Percentiles rank a stretch among this genome's conserved stretches.
These are phyloP conservation scores for Delonix regia DNA, from an alignment of 306 rosid species.

Conservation along the genomic window DNA sequence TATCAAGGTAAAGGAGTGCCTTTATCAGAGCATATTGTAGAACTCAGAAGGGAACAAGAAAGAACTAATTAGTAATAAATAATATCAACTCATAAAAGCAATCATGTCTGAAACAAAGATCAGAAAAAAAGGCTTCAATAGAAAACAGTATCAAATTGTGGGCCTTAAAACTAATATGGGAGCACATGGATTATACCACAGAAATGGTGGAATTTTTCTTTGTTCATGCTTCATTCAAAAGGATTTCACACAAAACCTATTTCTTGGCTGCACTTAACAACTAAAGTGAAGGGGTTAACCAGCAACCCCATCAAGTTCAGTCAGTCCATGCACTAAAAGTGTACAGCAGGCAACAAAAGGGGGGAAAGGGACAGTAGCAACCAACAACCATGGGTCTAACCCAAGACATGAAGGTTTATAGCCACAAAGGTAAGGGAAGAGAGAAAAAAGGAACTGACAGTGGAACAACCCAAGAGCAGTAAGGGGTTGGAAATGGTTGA, in stretches of 20 bases:
- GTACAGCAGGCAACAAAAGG: no score
- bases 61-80: slow-evolving; percentile 9
- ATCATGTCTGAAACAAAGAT: slow-evolving; percentile 27
- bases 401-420: no score
- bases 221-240: slow-evolving; percentile 7
- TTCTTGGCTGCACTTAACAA: background rate
- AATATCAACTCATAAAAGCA: slow-evolving; percentile 15
- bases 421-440: no score
- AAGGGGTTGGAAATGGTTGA: no score
- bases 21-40: slow-evolving; percentile 25
- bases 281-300: no score
- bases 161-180: slow-evolving; percentile 18
- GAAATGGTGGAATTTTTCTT: background rate
- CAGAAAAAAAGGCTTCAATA: slow-evolving; percentile 9
- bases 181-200: background rate
- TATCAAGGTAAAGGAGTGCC: slow-evolving; percentile 26
- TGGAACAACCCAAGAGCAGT: no score
- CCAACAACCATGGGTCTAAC: no score
- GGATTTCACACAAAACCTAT: background rate
- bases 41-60: slow-evolving; percentile 13
- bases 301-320: no score
- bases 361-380: no score
- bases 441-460: no score
- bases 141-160: background rate
- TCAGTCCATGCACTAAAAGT: no score